Evolutionary conservation across 2,329 filamentous ascomycete species (phyloP).

Genomic region (Cercospora beticola): DNA sequence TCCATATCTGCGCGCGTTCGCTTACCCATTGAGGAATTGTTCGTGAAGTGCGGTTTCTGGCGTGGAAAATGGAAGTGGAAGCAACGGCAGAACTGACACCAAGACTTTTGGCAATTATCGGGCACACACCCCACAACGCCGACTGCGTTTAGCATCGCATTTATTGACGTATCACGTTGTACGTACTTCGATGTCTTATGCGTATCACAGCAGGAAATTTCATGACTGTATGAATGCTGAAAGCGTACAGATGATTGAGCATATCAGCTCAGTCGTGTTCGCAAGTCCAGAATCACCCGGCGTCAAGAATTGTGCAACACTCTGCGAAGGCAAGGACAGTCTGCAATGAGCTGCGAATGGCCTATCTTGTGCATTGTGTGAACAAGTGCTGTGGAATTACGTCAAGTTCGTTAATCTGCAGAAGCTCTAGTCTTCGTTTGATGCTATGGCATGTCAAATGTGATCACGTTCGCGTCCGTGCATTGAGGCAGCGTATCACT

Average conservation of each 20-base stretch:
- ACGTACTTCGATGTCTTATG: not conserved
- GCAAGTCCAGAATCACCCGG: no score
- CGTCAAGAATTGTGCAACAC: no score
- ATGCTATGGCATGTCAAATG: not conserved
- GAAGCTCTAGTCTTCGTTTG: not conserved
- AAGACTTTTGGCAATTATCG: not conserved
- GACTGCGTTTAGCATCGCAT: not conserved
- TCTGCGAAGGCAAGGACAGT: not conserved
- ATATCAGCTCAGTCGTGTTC: no score
- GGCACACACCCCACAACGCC: not conserved
- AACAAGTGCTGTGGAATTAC: not conserved
- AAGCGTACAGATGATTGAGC: not conserved
- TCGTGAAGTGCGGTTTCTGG: not conserved
- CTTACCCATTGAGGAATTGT: conserved; percentile 19
- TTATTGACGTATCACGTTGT: not conserved
- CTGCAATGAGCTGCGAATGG: not conserved
- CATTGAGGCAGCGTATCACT: not conserved
- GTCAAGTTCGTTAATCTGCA: not conserved
- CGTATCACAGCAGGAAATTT: not conserved
- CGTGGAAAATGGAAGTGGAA: not conserved
- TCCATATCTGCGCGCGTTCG: conserved; percentile 28
- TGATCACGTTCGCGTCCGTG: not conserved
- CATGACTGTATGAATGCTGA: not conserved
- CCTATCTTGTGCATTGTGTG: not conserved
- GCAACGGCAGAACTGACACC: not conserved